Percentiles rank a stretch among this genome's conserved stretches.
These are phyloP conservation scores for Globisporangium carolinianum DNA, from an alignment of 352 stramenopile species.

Conservation along the genomic window DNA sequence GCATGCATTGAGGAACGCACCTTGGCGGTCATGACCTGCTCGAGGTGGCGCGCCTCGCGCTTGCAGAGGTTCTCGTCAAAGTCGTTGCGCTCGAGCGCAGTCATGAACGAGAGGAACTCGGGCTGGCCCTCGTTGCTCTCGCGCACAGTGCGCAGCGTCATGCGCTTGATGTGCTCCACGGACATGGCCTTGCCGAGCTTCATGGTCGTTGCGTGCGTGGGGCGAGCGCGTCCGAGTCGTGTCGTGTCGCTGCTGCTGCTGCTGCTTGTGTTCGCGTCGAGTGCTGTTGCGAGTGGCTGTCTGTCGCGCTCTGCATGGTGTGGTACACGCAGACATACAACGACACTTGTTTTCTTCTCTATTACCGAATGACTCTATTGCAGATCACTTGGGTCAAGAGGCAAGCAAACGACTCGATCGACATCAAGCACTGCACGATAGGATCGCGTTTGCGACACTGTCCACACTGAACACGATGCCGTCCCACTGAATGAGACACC, in stretches of 20 bases:
- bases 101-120: conserved; percentile 82
- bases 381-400: too few species aligned
- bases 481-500: too few species aligned
- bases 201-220: conserved; percentile 28
- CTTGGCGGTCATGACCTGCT: conserved; percentile 70
- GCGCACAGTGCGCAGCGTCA: conserved; percentile 82
- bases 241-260: conserved; percentile 10
- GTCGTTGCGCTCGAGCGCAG: conserved; percentile 73
- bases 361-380: neutral
- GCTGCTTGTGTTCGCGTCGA: neutral
- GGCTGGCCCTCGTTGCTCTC: conserved; percentile 70
- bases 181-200: conserved; percentile 76
- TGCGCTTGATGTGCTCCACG: conserved; percentile 87
- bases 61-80: conserved; percentile 81
- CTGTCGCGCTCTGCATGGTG: too few species aligned
- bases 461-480: too few species aligned
- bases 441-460: too few species aligned
- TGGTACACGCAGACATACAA: too few species aligned
- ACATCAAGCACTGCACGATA: too few species aligned
- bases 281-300: neutral
- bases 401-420: too few species aligned
- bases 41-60: conserved; percentile 73
- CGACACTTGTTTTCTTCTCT: neutral
- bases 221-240: neutral
- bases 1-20: conserved; percentile 15